These are phyloP conservation scores for Quercus engelmannii DNA, from an alignment of 306 rosid species.

Conservation along the genomic window DNA sequence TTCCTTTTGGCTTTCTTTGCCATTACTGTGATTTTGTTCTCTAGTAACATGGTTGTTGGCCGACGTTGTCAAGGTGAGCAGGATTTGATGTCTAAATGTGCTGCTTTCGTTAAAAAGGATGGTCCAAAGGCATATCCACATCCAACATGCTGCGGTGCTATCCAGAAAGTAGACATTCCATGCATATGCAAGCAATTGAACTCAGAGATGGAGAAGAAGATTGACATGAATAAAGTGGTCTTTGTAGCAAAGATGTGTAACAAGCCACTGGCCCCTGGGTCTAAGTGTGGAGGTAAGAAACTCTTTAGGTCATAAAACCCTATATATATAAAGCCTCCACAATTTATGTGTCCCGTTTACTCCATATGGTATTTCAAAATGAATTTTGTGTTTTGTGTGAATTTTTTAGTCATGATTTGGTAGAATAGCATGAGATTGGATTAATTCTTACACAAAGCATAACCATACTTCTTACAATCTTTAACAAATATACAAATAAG, in stretches of 20 bases:
- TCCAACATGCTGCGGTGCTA: constrained; percentile 14
- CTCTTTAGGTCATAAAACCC: too few relatives aligned
- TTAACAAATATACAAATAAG: too few relatives aligned
- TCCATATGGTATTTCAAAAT: too few relatives aligned
- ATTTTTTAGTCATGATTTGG: too few relatives aligned
- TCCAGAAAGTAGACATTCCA: background rate
- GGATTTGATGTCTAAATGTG: constrained; percentile 14
- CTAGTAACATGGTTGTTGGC: constrained; percentile 3
- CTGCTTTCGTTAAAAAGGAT: constrained; percentile 5
- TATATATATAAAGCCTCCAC: too few relatives aligned
- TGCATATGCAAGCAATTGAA: constrained; percentile 12
- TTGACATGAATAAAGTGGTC: constrained; percentile 25
- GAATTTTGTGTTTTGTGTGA: too few relatives aligned
- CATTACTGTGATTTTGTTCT: background rate
- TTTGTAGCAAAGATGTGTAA: constrained; percentile 14
- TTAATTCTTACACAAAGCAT: too few relatives aligned
- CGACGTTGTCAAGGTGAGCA: constrained; percentile 20
- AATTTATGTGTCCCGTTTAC: too few relatives aligned
- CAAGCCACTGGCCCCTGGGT: constrained; percentile 4
- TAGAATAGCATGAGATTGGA: too few relatives aligned
- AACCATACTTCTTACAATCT: too few relatives aligned
- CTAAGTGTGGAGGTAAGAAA: constrained; percentile 29
- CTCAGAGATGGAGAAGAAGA: background rate
- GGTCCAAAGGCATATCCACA: background rate
- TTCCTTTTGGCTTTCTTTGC: constrained; percentile 8